A percentile compares a stretch with the other conserved stretches of the same genome.
Conservation (phyloP, 176 grass and related monocot genomes). For the Phoenix roebelenii region DNA sequence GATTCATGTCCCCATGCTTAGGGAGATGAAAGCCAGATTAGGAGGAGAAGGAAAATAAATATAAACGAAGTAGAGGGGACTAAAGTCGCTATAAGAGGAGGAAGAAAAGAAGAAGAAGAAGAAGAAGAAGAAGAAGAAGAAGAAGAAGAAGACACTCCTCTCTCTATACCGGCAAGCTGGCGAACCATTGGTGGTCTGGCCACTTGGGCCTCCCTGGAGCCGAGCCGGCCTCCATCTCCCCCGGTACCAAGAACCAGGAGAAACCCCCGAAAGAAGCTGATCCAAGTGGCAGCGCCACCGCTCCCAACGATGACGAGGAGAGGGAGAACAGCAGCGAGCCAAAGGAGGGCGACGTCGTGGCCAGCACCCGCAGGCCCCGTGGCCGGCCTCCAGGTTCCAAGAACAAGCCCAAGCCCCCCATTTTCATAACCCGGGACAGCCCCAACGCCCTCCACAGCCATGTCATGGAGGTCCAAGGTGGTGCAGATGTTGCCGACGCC, state of each 20-base stretch:
- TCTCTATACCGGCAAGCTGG: constrained; percentile 32
- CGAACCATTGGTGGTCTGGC: constrained; percentile 87
- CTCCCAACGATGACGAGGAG: constrained; percentile 41
- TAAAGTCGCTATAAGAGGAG: too few species aligned
- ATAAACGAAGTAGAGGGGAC: too few species aligned
- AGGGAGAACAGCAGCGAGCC: constrained; percentile 41
- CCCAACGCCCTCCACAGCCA: constrained; percentile 88
- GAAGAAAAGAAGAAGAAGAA: not conserved
- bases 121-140: not conserved
- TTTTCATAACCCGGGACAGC: constrained; percentile 88
- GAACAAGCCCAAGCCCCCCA: constrained; percentile 97
- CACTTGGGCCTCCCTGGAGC: constrained; percentile 44
- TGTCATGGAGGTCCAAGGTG: constrained; percentile 83
- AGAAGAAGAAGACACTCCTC: not conserved
- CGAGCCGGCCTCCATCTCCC: constrained; percentile 52
- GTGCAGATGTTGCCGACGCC: constrained; percentile 72
- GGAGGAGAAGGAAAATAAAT: too few species aligned
- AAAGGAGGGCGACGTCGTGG: constrained; percentile 46
- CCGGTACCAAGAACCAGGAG: constrained; percentile 22
- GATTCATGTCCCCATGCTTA: too few species aligned
- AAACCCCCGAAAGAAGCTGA: constrained; percentile 15
- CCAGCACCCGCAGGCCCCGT: constrained; percentile 58
- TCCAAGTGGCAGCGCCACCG: constrained; percentile 19
- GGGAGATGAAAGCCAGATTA: too few species aligned
- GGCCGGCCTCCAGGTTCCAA: constrained; percentile 86